Evolutionary conservation across 179 eudicot genomes (phyloP), one percentile per base, ranked within the genome.

Genomic region (Beta corolliflora): DNA sequence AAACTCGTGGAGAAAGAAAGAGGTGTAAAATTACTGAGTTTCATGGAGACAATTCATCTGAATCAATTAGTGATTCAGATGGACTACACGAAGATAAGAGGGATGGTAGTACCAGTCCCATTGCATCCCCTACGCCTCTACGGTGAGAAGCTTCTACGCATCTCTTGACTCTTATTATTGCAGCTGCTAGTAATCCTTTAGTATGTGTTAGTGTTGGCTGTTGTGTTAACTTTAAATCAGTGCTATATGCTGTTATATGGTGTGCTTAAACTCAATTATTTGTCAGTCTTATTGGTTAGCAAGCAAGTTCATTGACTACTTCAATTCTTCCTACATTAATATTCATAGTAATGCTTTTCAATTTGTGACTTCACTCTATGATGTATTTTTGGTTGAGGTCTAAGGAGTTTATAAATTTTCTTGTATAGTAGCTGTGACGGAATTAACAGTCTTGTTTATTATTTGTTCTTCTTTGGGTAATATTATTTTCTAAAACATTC

Each of bases 81-180:
- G 89, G 56, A 82, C 64, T 63, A 52, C 78, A 69, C 29, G 84
- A 80, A 82, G 85, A 83, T 75, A 83, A 84, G 79, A 74, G 66
- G 75, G 79, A 65, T 4, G 55, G 41, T 67, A 7, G 59, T 61
- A 44, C 66, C 11, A 21, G 78, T 78, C 81, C 84, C 60, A 79
- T 81, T 71, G 52, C 73, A 53, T 46, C 61, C 41, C 83, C 80
- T 69, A 73, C 52, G 79, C 73, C 78, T 58, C 60, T 81, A n/a
- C 81, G 81, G 69, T 87, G 19, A 76, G 81, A 84, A 78, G 54
- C 73, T 67, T 60, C 74, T 29, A 44, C 89, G 85, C 81, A 87
- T 85, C n/a, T n/a, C n/a, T n/a, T n/a, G n/a, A n/a, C 79, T 81
- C 25, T 76, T 76, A 44, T 52, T n/a, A 41, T 63, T 76, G 71